phyloP scores from a whole-genome alignment of 106 monocot genomes.

The Gastrodia elata region DNA sequence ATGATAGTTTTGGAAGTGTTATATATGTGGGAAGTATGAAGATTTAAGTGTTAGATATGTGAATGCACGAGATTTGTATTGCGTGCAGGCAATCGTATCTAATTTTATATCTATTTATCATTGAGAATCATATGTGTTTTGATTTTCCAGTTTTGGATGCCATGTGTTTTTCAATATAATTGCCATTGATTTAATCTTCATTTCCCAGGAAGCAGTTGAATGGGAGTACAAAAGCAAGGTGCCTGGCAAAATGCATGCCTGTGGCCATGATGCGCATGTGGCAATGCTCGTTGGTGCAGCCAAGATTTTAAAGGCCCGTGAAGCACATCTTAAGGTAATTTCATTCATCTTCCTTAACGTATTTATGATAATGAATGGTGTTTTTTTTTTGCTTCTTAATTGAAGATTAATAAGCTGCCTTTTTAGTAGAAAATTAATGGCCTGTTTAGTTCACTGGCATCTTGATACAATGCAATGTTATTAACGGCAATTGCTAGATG shows the following conservation, averaged over 20 bases:
- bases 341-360: background rate
- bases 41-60: too few species aligned
- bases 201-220: slow-evolving; percentile 44
- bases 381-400: background rate
- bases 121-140: background rate
- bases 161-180: background rate
- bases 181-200: background rate
- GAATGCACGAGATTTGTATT: too few species aligned
- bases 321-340: slow-evolving; percentile 39
- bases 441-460: too few species aligned
- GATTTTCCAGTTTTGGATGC: background rate
- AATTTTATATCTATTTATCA: too few species aligned
- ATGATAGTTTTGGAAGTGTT: too few species aligned
- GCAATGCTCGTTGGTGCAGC: slow-evolving; percentile 71
- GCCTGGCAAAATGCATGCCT: slow-evolving; percentile 68
- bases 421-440: too few species aligned
- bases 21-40: too few species aligned
- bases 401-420: too few species aligned
- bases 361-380: background rate
- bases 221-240: slow-evolving; percentile 60
- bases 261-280: slow-evolving; percentile 67
- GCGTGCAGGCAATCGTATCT: too few species aligned
- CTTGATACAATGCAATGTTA: too few species aligned
- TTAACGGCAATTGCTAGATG: too few species aligned
- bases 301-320: slow-evolving; percentile 40